Evolutionary conservation across 108 stramenopile genomes (phyloP).

Genomic region (Discostella stelligeroides): DNA sequence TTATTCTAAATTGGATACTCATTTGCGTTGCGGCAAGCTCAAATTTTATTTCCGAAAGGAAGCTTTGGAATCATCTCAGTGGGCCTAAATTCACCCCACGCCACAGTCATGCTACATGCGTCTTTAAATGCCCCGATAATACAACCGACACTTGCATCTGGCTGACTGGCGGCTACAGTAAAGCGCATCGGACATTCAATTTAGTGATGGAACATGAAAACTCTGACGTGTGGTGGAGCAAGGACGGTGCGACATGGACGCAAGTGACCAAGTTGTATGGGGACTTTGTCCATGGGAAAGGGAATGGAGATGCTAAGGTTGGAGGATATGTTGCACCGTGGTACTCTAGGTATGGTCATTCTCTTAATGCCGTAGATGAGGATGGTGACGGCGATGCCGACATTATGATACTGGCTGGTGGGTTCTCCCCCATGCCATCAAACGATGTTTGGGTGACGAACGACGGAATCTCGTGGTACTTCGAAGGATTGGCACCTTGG

Average conservation of each 20-base stretch:
- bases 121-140: slow-evolving; percentile 46
- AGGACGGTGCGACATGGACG: slow-evolving; percentile 44
- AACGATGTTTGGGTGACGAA: slow-evolving; percentile 78
- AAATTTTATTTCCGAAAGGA: slow-evolving; percentile 11
- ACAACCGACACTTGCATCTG: slow-evolving; percentile 30
- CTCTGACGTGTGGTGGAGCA: slow-evolving; percentile 48
- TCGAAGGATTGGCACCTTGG: slow-evolving; percentile 75
- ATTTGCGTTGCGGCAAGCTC: slow-evolving; percentile 7
- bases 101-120: slow-evolving; percentile 54
- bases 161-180: slow-evolving; percentile 48
- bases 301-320: slow-evolving; percentile 55
- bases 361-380: slow-evolving; percentile 62
- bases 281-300: slow-evolving; percentile 41
- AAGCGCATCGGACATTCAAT: slow-evolving; percentile 45
- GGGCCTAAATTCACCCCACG: slow-evolving; percentile 35
- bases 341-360: slow-evolving; percentile 74
- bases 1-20: too few species aligned
- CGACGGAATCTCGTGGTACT: slow-evolving; percentile 71
- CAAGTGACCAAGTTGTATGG: slow-evolving; percentile 47
- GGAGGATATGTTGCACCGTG: slow-evolving; percentile 64
- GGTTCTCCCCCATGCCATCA: slow-evolving; percentile 63
- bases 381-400: slow-evolving; percentile 59
- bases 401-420: slow-evolving; percentile 70
- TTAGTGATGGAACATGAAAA: slow-evolving; percentile 39
- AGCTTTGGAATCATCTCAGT: slow-evolving; percentile 42